A percentile compares a stretch with the other conserved stretches of the same genome.
phyloP scores from a whole-genome alignment of 495 filamentous ascomycete species.

The Xylaria scruposa region DNA sequence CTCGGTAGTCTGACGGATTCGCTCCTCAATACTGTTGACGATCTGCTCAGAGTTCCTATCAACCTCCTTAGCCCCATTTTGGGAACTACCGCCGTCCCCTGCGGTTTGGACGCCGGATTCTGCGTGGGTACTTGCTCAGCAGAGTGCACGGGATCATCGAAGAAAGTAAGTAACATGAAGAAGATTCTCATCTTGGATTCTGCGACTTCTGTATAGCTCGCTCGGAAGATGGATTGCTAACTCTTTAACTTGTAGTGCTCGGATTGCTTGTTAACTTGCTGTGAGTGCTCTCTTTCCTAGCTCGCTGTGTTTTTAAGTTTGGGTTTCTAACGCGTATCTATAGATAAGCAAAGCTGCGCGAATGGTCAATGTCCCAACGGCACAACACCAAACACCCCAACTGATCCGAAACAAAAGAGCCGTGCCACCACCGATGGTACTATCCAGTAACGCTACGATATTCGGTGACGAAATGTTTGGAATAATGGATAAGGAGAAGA shows the following conservation, averaged over 20 bases:
- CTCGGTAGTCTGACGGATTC: background rate
- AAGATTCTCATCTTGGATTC: background rate
- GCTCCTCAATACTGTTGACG: background rate
- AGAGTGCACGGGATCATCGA: background rate
- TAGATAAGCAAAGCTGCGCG: slow-evolving; percentile 5
- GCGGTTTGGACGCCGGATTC: background rate
- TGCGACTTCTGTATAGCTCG: background rate
- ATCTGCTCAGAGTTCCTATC: background rate
- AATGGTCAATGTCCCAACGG: background rate
- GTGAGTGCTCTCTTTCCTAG: background rate
- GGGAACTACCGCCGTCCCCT: background rate
- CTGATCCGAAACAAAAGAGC: background rate
- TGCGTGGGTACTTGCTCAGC: background rate
- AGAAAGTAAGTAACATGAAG: slow-evolving; percentile 7
- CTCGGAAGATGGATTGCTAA: background rate
- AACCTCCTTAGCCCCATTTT: background rate
- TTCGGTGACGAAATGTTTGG: background rate
- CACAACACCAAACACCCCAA: background rate
- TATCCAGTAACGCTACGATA: too few relatives aligned
- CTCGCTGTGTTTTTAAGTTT: background rate
- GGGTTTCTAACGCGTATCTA: background rate
- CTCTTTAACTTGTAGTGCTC: slow-evolving; percentile 12
- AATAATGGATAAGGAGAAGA: background rate
- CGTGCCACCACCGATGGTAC: background rate
- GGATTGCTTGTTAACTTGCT: slow-evolving; percentile 16